A percentile compares a stretch with the other conserved stretches of the same genome.
phyloP scores from a whole-genome alignment of 495 filamentous ascomycete species.

The Aeminium ludgeri region DNA sequence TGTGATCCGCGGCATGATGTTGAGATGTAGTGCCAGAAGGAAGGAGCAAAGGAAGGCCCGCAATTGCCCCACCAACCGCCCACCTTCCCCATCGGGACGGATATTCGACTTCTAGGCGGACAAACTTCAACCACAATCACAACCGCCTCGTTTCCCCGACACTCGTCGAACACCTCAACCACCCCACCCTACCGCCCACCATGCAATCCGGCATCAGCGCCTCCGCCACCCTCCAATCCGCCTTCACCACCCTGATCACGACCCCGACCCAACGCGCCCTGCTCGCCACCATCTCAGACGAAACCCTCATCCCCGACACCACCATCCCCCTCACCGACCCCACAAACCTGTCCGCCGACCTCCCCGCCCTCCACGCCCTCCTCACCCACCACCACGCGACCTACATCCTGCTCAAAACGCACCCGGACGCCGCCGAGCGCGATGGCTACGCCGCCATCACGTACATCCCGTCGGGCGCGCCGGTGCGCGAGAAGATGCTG shows the following conservation, averaged over 20 bases:
- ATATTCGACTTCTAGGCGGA: neutral
- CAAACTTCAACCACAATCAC: neutral
- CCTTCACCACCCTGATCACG: conserved; percentile 59
- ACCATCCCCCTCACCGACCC: conserved; percentile 40
- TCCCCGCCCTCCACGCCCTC: conserved; percentile 39
- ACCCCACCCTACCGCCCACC: no score
- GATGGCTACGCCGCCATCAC: conserved; percentile 46
- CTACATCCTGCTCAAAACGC: conserved; percentile 64
- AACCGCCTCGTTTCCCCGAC: no score
- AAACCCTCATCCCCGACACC: conserved; percentile 49
- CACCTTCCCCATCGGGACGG: neutral
- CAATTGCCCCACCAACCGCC: neutral
- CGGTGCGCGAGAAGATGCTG: conserved; percentile 88
- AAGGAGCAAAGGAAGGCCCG: neutral
- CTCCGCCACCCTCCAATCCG: conserved; percentile 66
- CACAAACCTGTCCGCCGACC: conserved; percentile 46
- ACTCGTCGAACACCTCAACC: no score
- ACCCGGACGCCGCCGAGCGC: conserved; percentile 27
- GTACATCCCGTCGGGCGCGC: conserved; percentile 78
- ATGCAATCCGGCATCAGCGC: conserved; percentile 89
- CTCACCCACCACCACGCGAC: conserved; percentile 58
- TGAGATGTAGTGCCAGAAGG: neutral
- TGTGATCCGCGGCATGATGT: neutral
- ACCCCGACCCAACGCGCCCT: conserved; percentile 54
- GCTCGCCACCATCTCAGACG: conserved; percentile 59